Percentiles rank a stretch among this genome's conserved stretches.
Conservation (phyloP, 805 yeast species). For the Monosporozyma unispora region DNA sequence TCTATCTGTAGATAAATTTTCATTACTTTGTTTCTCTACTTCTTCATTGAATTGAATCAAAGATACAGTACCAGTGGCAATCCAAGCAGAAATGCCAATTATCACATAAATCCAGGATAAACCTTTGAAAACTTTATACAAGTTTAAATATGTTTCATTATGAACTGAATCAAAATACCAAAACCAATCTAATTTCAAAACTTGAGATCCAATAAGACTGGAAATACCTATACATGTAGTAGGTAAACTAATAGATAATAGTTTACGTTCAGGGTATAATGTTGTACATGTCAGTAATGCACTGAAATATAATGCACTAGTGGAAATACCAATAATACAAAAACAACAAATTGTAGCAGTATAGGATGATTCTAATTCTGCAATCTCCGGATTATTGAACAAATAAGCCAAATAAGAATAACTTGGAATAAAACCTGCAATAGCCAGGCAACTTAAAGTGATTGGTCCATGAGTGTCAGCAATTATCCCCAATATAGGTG, state of each 20-base stretch:
- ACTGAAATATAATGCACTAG: conserved; percentile 63
- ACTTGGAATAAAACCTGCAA: conserved; percentile 57
- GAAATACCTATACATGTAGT: conserved; percentile 83
- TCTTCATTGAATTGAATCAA: conserved; percentile 35
- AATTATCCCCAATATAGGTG: conserved; percentile 72
- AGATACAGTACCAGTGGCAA: conserved; percentile 56
- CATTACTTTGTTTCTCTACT: background rate
- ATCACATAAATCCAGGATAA: conserved; percentile 46
- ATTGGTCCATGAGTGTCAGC: conserved; percentile 86
- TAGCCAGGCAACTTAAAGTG: conserved; percentile 51
- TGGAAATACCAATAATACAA: conserved; percentile 57
- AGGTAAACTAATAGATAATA: conserved; percentile 80
- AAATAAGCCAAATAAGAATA: conserved; percentile 43
- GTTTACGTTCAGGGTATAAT: conserved; percentile 66
- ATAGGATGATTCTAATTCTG: conserved; percentile 10
- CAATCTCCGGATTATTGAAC: conserved; percentile 21
- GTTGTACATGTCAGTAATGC: conserved; percentile 75
- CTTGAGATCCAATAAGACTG: conserved; percentile 63
- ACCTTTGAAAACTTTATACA: conserved; percentile 43
- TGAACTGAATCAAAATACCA: conserved; percentile 12
- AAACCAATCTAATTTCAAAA: conserved; percentile 38
- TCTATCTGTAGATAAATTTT: background rate
- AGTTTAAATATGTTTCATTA: conserved; percentile 31
- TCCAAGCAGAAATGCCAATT: conserved; percentile 52
- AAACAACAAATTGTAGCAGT: conserved; percentile 43